phyloP scores from a whole-genome alignment of 352 stramenopile species.

The Phytophthora hibernalis region DNA sequence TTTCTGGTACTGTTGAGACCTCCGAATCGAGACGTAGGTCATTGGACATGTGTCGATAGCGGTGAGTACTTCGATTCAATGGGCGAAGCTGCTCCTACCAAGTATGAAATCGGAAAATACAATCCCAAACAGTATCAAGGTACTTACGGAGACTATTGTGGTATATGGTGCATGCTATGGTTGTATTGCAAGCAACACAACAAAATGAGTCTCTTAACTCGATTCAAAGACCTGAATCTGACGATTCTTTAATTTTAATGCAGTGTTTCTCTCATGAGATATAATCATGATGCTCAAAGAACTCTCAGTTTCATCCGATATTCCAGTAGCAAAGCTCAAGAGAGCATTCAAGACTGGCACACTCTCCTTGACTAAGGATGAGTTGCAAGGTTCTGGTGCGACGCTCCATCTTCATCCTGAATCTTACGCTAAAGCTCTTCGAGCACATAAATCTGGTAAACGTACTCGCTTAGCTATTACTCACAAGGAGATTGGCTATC shows the following conservation, averaged over 20 bases:
- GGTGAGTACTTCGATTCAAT: slow-evolving; percentile 7
- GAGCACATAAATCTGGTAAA: slow-evolving; percentile 6
- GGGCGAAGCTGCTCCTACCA: too few relatives aligned
- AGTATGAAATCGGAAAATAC: too few relatives aligned
- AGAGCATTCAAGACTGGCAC: neutral
- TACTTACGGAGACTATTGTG: too few relatives aligned
- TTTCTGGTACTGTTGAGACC: slow-evolving; percentile 9
- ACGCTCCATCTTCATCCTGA: slow-evolving; percentile 20
- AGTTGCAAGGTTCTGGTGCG: neutral
- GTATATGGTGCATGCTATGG: too few relatives aligned
- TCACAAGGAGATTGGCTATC: slow-evolving; percentile 8
- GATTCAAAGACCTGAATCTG: slow-evolving; percentile 1
- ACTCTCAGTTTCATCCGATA: slow-evolving; percentile 1
- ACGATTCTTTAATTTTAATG: neutral
- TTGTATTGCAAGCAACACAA: too few relatives aligned
- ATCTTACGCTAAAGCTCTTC: slow-evolving; percentile 16
- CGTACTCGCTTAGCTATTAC: neutral
- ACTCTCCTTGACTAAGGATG: neutral
- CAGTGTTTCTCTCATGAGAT: slow-evolving; percentile 15
- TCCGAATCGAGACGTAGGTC: slow-evolving; percentile 4
- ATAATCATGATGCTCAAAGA: slow-evolving; percentile 15
- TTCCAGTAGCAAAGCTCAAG: slow-evolving; percentile 8
- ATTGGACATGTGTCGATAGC: slow-evolving; percentile 7
- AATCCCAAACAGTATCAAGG: too few relatives aligned
- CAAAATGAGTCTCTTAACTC: too few relatives aligned